Percentiles rank a stretch among this genome's conserved stretches.
These are phyloP conservation scores for Cornus controversa DNA, from an alignment of 148 eudicot species.

Conservation along the genomic window DNA sequence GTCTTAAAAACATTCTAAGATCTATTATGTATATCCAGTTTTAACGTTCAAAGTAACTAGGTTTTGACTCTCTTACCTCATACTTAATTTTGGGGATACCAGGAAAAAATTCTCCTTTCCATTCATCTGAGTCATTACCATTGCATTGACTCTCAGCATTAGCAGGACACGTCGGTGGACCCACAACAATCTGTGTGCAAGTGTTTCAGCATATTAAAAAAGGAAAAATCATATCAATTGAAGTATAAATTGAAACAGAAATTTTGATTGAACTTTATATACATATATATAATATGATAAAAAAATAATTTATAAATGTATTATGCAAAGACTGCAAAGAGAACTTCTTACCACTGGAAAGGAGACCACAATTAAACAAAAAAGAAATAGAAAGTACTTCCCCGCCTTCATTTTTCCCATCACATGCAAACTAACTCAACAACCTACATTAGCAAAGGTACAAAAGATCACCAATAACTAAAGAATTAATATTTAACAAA, in stretches of 20 bases:
- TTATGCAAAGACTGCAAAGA: background rate
- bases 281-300: background rate
- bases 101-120: conserved; percentile 94
- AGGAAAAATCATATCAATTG: background rate
- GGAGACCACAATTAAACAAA: conserved; percentile 31
- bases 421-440: conserved; percentile 25
- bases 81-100: conserved; percentile 86
- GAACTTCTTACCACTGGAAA: conserved; percentile 44
- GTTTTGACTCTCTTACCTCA: conserved; percentile 46
- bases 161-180: conserved; percentile 85
- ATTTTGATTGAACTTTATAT: background rate
- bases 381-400: conserved; percentile 34
- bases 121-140: conserved; percentile 44
- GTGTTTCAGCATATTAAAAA: background rate
- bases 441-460: background rate
- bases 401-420: conserved; percentile 27
- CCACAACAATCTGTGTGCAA: conserved; percentile 51
- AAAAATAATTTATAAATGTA: background rate
- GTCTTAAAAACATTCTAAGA: background rate
- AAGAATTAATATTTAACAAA: background rate
- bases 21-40: background rate
- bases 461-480: background rate
- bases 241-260: background rate
- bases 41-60: background rate
- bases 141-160: conserved; percentile 46